These are phyloP conservation scores for Gracilaria vermiculophylla DNA, from an alignment of 23 red algal genomes.

Conservation along the genomic window DNA sequence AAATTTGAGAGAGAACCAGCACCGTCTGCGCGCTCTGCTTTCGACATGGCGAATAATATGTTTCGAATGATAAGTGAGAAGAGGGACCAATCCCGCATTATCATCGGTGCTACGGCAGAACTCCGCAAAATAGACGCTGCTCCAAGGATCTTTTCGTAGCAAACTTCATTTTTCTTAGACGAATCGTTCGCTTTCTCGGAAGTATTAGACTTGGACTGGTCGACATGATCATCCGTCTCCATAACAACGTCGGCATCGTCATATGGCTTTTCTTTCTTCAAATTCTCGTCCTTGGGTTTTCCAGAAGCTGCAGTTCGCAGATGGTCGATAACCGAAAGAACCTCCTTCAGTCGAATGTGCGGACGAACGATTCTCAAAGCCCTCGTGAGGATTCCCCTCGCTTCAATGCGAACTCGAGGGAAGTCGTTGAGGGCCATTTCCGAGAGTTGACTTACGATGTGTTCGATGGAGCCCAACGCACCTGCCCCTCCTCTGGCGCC, in stretches of 20 bases:
- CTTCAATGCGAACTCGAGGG: constrained; percentile 69
- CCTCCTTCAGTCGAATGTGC: constrained; percentile 14
- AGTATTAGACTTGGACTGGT: background rate
- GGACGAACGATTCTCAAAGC: constrained; percentile 56
- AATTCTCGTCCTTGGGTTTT: background rate
- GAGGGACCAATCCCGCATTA: constrained; percentile 77
- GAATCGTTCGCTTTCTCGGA: background rate
- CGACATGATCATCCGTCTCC: background rate
- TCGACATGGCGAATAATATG: constrained; percentile 55
- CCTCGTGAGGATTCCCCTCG: constrained; percentile 69
- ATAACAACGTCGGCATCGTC: background rate
- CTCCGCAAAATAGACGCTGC: constrained; percentile 65
- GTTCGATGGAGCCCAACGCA: background rate
- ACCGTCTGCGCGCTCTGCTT: constrained; percentile 73
- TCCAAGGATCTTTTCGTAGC: constrained; percentile 78
- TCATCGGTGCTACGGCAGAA: constrained; percentile 41
- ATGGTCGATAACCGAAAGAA: constrained; percentile 17
- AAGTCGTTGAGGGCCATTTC: constrained; percentile 79
- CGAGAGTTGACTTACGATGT: constrained; percentile 34
- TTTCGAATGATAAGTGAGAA: constrained; percentile 37
- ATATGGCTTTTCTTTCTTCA: background rate
- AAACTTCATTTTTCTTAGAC: constrained; percentile 12
- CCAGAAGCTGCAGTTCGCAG: constrained; percentile 42
- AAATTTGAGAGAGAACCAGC: constrained; percentile 40
- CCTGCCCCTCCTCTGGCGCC: constrained; percentile 42